Percentiles rank a stretch among this genome's conserved stretches.
These are phyloP conservation scores for Pseudopediastrum boryanum DNA, from an alignment of 139 green algal genomes.

Conservation along the genomic window DNA sequence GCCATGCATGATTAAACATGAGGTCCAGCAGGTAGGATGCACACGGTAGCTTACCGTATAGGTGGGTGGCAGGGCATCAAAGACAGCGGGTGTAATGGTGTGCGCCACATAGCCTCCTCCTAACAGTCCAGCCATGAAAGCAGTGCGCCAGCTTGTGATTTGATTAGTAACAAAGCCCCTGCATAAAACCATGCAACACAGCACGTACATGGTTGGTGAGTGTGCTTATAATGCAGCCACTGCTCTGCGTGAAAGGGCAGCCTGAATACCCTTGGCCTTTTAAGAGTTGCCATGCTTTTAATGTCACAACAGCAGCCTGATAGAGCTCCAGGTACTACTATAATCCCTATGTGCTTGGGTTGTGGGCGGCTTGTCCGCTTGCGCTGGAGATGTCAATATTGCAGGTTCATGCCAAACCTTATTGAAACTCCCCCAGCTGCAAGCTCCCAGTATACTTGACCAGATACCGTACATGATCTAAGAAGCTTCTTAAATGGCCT, in stretches of 20 bases:
- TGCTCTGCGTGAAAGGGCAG: neutral
- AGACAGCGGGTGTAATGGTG: constrained; percentile 16
- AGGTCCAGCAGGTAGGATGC: too few species aligned
- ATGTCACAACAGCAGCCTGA: neutral
- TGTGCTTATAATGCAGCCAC: neutral
- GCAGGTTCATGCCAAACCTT: too few species aligned
- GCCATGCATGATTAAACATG: too few species aligned
- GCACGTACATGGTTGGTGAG: neutral
- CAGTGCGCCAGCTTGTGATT: constrained; percentile 33
- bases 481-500: too few species aligned
- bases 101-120: constrained; percentile 4
- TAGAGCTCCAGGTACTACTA: neutral
- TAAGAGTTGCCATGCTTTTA: neutral
- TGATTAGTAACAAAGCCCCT: too few species aligned
- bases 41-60: constrained; percentile 48
- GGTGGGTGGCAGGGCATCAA: constrained; percentile 41
- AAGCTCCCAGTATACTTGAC: too few species aligned
- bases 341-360: neutral
- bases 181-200: constrained; percentile 10
- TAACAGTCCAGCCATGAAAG: constrained; percentile 40
- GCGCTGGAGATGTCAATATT: too few species aligned
- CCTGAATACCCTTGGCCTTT: neutral
- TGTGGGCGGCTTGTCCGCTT: too few species aligned
- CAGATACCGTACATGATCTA: too few species aligned
- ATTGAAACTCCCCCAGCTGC: too few species aligned